These are phyloP conservation scores for Talaromyces borbonicus DNA, from an alignment of 495 filamentous ascomycete genomes.

Conservation along the genomic window DNA sequence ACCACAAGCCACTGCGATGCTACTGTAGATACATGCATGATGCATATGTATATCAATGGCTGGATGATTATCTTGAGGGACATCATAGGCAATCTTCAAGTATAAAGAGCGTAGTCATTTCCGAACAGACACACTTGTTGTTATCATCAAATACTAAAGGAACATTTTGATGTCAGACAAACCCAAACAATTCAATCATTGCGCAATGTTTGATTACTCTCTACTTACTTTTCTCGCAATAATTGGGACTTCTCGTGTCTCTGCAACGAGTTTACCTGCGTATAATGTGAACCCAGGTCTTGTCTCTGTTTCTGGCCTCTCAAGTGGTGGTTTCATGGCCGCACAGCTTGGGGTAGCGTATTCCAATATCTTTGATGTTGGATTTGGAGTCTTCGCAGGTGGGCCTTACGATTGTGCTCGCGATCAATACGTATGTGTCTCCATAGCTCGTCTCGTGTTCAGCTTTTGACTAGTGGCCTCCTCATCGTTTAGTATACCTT, in stretches of 20 bases:
- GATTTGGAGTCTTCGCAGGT: slow-evolving; percentile 12
- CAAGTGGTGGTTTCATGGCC: slow-evolving; percentile 10
- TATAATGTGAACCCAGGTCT: neutral
- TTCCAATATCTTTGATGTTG: slow-evolving; percentile 9
- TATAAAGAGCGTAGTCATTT: too few species aligned
- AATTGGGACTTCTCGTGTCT: neutral
- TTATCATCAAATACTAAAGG: too few species aligned
- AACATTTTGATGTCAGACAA: too few species aligned
- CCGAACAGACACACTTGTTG: too few species aligned
- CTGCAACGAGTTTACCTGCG: neutral
- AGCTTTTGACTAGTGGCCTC: neutral
- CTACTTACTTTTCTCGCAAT: neutral
- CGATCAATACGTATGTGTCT: slow-evolving; percentile 4
- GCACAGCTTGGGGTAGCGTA: slow-evolving; percentile 12
- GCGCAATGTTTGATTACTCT: neutral
- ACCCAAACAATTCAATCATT: neutral
- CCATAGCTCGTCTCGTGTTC: neutral
- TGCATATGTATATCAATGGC: too few species aligned
- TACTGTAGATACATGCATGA: too few species aligned
- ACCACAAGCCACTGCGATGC: too few species aligned
- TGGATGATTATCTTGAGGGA: too few species aligned
- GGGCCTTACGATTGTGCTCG: slow-evolving; percentile 12
- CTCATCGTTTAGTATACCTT: neutral
- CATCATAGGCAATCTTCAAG: too few species aligned
- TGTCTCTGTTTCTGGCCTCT: slow-evolving; percentile 11